These are phyloP conservation scores for Coemansia sp. DNA, from an alignment of 371 early-diverging fungal species.

Conservation along the genomic window DNA sequence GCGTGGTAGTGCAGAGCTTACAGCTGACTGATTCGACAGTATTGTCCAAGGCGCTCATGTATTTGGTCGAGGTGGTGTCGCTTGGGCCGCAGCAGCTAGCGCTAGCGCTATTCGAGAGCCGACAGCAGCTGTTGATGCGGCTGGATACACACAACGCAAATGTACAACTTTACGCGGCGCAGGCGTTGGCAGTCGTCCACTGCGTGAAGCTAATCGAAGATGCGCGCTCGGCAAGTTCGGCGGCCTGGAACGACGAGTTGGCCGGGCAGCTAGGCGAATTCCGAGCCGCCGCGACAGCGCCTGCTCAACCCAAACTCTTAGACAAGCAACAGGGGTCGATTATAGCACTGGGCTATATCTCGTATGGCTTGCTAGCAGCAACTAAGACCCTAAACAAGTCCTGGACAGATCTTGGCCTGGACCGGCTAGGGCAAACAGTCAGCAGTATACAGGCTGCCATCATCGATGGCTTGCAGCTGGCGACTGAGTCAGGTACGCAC, in stretches of 20 bases:
- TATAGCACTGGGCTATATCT: constrained; percentile 67
- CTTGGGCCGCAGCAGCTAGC: constrained; percentile 19
- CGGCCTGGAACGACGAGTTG: constrained; percentile 17
- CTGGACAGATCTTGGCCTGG: constrained; percentile 31
- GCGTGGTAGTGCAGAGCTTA: not conserved
- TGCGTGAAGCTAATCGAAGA: constrained; percentile 21
- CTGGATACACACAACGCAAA: constrained; percentile 5
- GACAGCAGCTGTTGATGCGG: constrained; percentile 7
- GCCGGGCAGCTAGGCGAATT: constrained; percentile 8
- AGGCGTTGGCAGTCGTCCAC: constrained; percentile 21
- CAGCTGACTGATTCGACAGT: not conserved
- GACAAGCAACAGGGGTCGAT: constrained; percentile 68
- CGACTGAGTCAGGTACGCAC: constrained; percentile 12
- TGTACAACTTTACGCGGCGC: constrained; percentile 26
- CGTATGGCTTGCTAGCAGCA: constrained; percentile 34
- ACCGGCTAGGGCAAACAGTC: not conserved
- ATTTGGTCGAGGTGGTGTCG: constrained; percentile 29
- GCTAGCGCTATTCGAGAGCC: constrained; percentile 17
- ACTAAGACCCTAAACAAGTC: not conserved
- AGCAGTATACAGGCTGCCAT: not conserved
- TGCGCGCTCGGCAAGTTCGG: not conserved
- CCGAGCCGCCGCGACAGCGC: not conserved
- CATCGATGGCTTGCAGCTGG: not conserved
- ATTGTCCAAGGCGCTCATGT: constrained; percentile 27
- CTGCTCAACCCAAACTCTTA: constrained; percentile 14